A percentile compares a stretch with the other conserved stretches of the same genome.
phyloP scores from a whole-genome alignment of 1,284 basidiomycete species.

The Pseudozyma flocculosa region DNA sequence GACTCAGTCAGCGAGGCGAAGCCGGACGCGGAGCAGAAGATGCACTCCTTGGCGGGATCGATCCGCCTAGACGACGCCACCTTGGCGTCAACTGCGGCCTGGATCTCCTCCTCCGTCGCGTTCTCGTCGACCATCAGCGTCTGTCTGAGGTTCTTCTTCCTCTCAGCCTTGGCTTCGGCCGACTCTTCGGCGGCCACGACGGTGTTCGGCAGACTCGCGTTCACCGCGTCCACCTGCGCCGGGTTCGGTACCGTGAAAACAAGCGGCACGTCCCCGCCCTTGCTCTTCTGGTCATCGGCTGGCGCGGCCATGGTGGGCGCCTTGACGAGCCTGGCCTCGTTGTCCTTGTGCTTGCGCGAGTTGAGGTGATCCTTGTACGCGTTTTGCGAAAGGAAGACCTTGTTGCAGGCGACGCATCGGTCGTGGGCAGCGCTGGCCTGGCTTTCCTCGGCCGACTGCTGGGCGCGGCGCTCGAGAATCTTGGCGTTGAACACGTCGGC shows the following conservation, averaged over 20 bases:
- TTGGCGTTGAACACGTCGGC: constrained; percentile 82
- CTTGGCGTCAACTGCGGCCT: constrained; percentile 47
- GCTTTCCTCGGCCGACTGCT: constrained; percentile 4
- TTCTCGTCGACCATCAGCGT: constrained; percentile 31
- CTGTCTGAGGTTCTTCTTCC: constrained; percentile 20
- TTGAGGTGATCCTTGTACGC: constrained; percentile 82
- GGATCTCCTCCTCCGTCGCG: constrained; percentile 49
- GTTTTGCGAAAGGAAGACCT: constrained; percentile 84
- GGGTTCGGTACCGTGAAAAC: constrained; percentile 30
- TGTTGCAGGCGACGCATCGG: constrained; percentile 63
- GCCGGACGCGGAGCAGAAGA: constrained; percentile 78
- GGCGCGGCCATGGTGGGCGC: background rate
- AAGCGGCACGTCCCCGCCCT: constrained; percentile 18
- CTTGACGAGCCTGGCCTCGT: constrained; percentile 61
- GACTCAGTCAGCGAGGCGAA: constrained; percentile 67
- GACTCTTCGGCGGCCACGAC: constrained; percentile 5
- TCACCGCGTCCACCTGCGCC: too few relatives aligned
- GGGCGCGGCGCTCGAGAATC: constrained; percentile 63
- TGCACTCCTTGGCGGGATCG: constrained; percentile 57
- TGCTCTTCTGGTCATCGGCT: too few relatives aligned
- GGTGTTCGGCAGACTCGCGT: too few relatives aligned
- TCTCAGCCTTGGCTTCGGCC: constrained; percentile 14
- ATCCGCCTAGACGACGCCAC: constrained; percentile 49
- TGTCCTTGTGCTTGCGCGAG: constrained; percentile 88
- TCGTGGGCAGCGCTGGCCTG: constrained; percentile 11